Percentiles rank a stretch among this genome's conserved stretches.
Conservation (phyloP, 805 yeast genomes). For the Kodamaea restingae region DNA sequence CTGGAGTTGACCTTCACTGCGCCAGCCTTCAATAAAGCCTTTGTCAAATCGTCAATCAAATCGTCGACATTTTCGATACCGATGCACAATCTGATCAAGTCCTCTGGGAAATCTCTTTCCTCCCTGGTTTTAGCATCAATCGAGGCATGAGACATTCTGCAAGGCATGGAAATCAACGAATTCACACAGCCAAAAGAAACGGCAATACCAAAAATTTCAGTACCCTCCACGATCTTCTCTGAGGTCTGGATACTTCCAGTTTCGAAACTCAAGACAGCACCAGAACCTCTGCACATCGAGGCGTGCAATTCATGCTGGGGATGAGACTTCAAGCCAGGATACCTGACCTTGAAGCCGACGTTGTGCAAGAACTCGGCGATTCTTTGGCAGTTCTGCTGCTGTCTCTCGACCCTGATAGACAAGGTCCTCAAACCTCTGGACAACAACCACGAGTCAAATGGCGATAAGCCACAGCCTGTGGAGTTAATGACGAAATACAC, state of each 20-base stretch:
- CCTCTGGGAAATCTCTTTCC: slow-evolving; percentile 90
- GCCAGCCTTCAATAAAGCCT: slow-evolving; percentile 66
- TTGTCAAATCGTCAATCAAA: slow-evolving; percentile 72
- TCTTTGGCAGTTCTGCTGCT: slow-evolving; percentile 73
- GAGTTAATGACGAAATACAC: slow-evolving; percentile 79
- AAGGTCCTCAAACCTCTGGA: slow-evolving; percentile 86
- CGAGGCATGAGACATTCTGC: slow-evolving; percentile 96
- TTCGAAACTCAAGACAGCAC: slow-evolving; percentile 85
- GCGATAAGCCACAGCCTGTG: slow-evolving; percentile 87
- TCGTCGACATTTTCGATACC: slow-evolving; percentile 87
- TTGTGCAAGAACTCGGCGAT: slow-evolving; percentile 70
- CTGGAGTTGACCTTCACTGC: slow-evolving; percentile 41
- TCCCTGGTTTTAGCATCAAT: slow-evolving; percentile 83
- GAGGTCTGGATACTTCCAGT: slow-evolving; percentile 69
- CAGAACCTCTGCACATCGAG: slow-evolving; percentile 76
- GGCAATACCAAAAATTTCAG: slow-evolving; percentile 79
- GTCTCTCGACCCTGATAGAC: slow-evolving; percentile 75
- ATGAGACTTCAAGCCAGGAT: slow-evolving; percentile 78
- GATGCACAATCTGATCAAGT: slow-evolving; percentile 80
- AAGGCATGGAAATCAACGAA: slow-evolving; percentile 88
- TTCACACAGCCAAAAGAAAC: slow-evolving; percentile 95
- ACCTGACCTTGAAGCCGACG: slow-evolving; percentile 73
- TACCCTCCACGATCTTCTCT: slow-evolving; percentile 69
- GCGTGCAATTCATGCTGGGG: slow-evolving; percentile 79
- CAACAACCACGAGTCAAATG: slow-evolving; percentile 89